Conservation (phyloP, 2,329 filamentous ascomycete species). For the Metarhizium album region DNA sequence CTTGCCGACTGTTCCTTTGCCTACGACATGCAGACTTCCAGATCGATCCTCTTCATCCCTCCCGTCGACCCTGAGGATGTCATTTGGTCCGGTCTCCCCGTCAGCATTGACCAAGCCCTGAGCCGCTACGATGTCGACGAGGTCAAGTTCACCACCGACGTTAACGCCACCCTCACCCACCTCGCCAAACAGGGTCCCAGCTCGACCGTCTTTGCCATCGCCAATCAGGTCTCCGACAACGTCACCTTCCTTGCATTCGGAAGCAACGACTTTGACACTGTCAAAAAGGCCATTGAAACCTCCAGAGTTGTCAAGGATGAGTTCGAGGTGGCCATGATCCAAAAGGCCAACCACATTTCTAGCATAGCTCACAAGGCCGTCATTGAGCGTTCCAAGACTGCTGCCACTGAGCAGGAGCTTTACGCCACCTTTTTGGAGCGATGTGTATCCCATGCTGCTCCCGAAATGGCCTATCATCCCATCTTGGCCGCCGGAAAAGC, state of each 20-base stretch:
- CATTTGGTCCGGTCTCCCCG: conserved; percentile 84
- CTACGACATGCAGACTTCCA: conserved; percentile 65
- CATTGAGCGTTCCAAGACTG: conserved; percentile 48
- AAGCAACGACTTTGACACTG: conserved; percentile 44
- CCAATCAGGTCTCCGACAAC: conserved; percentile 61
- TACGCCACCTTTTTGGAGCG: conserved; percentile 69
- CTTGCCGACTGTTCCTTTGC: conserved; percentile 70
- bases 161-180: conserved; percentile 60
- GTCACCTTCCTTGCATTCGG: conserved; percentile 63
- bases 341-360: conserved; percentile 61
- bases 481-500: conserved; percentile 75
- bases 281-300: conserved; percentile 56
- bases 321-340: conserved; percentile 63
- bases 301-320: conserved; percentile 62
- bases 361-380: conserved; percentile 55
- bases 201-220: conserved; percentile 61
- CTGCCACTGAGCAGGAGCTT: conserved; percentile 70
- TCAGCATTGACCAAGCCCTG: conserved; percentile 65
- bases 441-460: conserved; percentile 64
- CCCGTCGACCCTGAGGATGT: conserved; percentile 79
- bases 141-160: conserved; percentile 59
- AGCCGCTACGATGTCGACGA: conserved; percentile 71
- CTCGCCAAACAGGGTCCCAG: conserved; percentile 28
- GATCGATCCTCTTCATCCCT: conserved; percentile 82
- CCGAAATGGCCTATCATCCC: conserved; percentile 76